These are phyloP conservation scores for Pilatotrama ljubarskyi DNA, from an alignment of 768 basidiomycete genomes.

Conservation along the genomic window DNA sequence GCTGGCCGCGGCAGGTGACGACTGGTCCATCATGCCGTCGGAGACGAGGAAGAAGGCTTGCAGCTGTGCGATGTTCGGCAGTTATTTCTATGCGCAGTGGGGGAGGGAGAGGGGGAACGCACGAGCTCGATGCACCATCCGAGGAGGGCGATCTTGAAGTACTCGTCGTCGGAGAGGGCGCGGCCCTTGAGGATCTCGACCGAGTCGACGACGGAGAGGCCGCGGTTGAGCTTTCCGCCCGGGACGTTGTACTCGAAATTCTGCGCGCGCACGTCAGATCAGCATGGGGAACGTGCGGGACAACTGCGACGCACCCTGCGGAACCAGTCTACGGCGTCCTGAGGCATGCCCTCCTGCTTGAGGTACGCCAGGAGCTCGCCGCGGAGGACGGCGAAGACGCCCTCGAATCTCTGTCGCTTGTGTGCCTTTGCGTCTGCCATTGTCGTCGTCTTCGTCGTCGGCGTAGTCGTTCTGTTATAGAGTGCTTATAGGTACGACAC, in stretches of 20 bases:
- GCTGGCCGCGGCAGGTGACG: conserved; percentile 90
- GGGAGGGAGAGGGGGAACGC: conserved; percentile 35
- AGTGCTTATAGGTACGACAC: neutral
- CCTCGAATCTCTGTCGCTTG: conserved; percentile 61
- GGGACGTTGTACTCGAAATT: conserved; percentile 94
- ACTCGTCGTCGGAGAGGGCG: conserved; percentile 75
- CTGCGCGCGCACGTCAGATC: conserved; percentile 38
- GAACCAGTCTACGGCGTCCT: conserved; percentile 86
- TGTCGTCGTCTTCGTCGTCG: conserved; percentile 3
- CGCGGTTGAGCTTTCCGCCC: conserved; percentile 93
- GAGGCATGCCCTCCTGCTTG: conserved; percentile 72
- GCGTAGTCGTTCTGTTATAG: neutral
- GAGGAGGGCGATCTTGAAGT: conserved; percentile 82
- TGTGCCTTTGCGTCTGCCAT: conserved; percentile 27
- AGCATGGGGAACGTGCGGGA: neutral
- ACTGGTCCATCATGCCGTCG: conserved; percentile 97
- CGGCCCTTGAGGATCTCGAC: conserved; percentile 83
- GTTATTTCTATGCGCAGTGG: neutral
- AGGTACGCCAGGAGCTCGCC: conserved; percentile 77
- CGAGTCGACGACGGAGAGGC: conserved; percentile 94
- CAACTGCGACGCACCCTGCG: conserved; percentile 54
- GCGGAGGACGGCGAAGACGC: conserved; percentile 67
- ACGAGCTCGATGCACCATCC: conserved; percentile 98
- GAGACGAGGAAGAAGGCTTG: conserved; percentile 98
- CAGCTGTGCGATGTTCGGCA: conserved; percentile 63